Evolutionary conservation across 2,329 filamentous ascomycete species (phyloP).

Genomic region (Xylaria polymorpha): DNA sequence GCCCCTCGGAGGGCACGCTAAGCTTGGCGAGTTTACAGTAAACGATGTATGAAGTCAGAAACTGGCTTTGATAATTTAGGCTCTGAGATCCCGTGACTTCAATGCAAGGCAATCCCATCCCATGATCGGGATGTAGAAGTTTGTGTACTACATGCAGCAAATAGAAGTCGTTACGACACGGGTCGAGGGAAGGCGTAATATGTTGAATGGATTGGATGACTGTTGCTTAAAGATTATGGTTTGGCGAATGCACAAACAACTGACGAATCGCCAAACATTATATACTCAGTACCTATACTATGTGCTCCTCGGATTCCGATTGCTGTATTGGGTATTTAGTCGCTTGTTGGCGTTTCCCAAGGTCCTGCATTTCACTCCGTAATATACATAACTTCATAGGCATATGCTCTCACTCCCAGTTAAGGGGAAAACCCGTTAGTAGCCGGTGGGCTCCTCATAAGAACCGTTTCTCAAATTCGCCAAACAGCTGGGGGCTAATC

Average conservation of each 20-base stretch:
- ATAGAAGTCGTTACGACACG: background rate
- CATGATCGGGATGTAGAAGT: too few species aligned
- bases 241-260: background rate
- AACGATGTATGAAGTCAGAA: background rate
- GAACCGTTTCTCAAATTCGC: slow-evolving; percentile 85
- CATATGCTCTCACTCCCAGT: background rate
- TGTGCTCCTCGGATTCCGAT: background rate
- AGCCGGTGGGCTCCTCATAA: slow-evolving; percentile 31
- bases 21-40: slow-evolving; percentile 18
- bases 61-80: background rate
- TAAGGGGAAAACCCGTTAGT: background rate
- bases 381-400: slow-evolving; percentile 25
- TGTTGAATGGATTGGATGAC: slow-evolving; percentile 22
- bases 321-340: background rate
- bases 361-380: background rate
- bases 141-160: background rate
- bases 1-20: slow-evolving; percentile 24
- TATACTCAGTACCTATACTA: background rate
- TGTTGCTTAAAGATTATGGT: background rate
- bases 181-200: background rate
- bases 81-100: background rate
- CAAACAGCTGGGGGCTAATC: slow-evolving; percentile 89
- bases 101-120: background rate
- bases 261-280: background rate
- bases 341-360: slow-evolving; percentile 1